phyloP scores from a whole-genome alignment of 768 basidiomycete species.

The Auricularia auricula-judae region DNA sequence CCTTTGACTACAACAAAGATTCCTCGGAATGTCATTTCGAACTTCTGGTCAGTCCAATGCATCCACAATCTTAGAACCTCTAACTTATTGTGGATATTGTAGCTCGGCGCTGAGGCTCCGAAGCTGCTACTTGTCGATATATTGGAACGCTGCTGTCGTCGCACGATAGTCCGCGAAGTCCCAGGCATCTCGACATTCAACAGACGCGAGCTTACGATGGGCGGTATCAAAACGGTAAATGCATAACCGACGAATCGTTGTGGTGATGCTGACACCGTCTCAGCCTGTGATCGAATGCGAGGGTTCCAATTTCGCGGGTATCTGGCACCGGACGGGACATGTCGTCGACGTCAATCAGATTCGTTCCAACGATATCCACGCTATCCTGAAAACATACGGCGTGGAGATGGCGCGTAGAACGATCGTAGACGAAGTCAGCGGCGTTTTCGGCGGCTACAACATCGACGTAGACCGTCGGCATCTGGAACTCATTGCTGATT shows the following conservation, averaged over 20 bases:
- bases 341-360: conserved; percentile 67
- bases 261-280: conserved; percentile 10
- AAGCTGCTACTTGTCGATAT: conserved; percentile 92
- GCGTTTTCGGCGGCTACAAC: conserved; percentile 89
- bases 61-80: not conserved
- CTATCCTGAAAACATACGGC: conserved; percentile 84
- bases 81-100: not conserved
- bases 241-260: not conserved
- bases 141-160: conserved; percentile 76
- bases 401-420: conserved; percentile 92
- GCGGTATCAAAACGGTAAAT: not conserved
- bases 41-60: conserved; percentile 54
- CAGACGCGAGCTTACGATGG: not conserved
- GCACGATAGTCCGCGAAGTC: conserved; percentile 82
- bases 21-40: conserved; percentile 61
- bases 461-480: conserved; percentile 93
- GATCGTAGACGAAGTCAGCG: conserved; percentile 83
- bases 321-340: conserved; percentile 63
- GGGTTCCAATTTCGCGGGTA: conserved; percentile 77
- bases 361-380: conserved; percentile 92
- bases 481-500: conserved; percentile 94
- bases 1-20: conserved; percentile 50
- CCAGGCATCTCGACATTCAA: conserved; percentile 65
- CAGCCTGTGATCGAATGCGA: conserved; percentile 72
- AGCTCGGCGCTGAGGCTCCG: conserved; percentile 84